phyloP scores from a whole-genome alignment of 148 eudicot genomes.

The Diospyros lotus region DNA sequence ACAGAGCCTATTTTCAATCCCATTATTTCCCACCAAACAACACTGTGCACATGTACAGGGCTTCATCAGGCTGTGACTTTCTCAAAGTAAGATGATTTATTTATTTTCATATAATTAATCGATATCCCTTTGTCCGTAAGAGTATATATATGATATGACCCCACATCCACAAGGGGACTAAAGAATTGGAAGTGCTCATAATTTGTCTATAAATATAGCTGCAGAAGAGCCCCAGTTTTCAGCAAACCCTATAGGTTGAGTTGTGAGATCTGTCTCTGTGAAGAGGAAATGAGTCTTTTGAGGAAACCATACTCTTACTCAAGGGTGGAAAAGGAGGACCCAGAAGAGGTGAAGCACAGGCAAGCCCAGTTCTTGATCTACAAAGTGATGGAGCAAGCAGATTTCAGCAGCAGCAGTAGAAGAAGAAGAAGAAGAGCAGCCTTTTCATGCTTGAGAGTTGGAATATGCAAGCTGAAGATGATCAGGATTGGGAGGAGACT shows the following conservation, averaged over 20 bases:
- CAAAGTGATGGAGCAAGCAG: constrained; percentile 53
- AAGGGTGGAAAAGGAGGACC: constrained; percentile 52
- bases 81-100: not conserved
- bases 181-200: not conserved
- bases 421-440: constrained; percentile 22
- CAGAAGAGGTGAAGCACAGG: constrained; percentile 44
- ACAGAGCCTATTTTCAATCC: not conserved
- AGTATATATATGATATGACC: not conserved
- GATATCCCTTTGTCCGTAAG: too few species aligned
- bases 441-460: constrained; percentile 47
- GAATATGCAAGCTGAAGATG: constrained; percentile 55
- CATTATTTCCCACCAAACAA: not conserved
- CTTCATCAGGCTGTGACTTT: not conserved
- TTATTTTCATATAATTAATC: too few species aligned
- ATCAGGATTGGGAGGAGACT: constrained; percentile 66
- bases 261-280: not conserved
- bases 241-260: not conserved
- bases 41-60: not conserved
- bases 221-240: not conserved
- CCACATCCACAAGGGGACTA: not conserved
- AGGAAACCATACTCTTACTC: constrained; percentile 40
- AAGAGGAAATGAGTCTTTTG: constrained; percentile 19
- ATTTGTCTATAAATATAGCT: constrained; percentile 22
- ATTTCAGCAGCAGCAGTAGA: constrained; percentile 4
- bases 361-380: constrained; percentile 73